phyloP scores from a whole-genome alignment of 306 rosid species.

The Rosa multiflora region DNA sequence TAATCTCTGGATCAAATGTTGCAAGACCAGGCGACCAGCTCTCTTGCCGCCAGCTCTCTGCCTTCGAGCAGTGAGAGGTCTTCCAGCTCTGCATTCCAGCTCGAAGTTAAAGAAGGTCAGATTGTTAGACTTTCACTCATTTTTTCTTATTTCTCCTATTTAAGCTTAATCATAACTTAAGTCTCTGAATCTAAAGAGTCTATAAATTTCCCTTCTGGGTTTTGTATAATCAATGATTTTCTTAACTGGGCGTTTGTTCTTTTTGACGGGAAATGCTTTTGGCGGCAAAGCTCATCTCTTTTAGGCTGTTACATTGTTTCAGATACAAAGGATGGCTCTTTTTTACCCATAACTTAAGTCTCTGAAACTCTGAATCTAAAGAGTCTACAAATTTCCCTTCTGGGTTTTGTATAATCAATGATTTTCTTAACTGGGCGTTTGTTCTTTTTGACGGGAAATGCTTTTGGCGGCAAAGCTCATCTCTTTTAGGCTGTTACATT shows the following conservation, averaged over 20 bases:
- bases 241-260: neutral
- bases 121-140: neutral
- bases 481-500: neutral
- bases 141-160: neutral
- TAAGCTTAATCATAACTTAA: neutral
- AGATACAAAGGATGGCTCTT: neutral
- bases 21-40: conserved; percentile 53
- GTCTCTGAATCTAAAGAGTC: neutral
- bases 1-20: conserved; percentile 27
- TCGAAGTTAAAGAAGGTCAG: conserved; percentile 55
- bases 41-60: conserved; percentile 53
- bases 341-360: neutral
- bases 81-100: conserved; percentile 61
- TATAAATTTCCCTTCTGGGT: conserved; percentile 8
- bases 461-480: neutral
- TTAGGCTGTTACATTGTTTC: neutral
- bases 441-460: conserved; percentile 2
- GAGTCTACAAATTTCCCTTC: neutral
- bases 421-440: neutral
- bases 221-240: conserved; percentile 2
- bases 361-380: no score
- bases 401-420: conserved; percentile 6
- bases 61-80: conserved; percentile 76
- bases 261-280: conserved; percentile 4
- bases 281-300: neutral